A percentile compares a stretch with the other conserved stretches of the same genome.
Evolutionary conservation across 768 basidiomycete genomes (phyloP).

Genomic region (Phanerochaete carnosa): DNA sequence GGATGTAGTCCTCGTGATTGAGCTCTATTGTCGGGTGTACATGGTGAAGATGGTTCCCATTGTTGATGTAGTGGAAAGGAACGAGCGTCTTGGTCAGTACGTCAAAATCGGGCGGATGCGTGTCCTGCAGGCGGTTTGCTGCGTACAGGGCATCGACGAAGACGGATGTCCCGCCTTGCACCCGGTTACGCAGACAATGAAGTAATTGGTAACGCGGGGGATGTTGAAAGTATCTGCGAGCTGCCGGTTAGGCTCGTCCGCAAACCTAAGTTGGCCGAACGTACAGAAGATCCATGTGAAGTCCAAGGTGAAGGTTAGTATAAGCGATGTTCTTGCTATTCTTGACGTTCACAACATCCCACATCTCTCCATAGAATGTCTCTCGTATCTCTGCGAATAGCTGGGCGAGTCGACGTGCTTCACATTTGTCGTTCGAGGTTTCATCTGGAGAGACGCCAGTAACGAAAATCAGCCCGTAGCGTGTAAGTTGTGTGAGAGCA

Average conservation of each 20-base stretch:
- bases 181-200: slow-evolving; percentile 84
- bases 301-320: slow-evolving; percentile 81
- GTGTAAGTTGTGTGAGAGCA: slow-evolving; percentile 68
- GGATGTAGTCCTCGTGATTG: slow-evolving; percentile 14
- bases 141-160: slow-evolving; percentile 81
- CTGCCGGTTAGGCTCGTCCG: background rate
- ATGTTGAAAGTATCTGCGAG: slow-evolving; percentile 71
- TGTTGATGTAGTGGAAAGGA: slow-evolving; percentile 90
- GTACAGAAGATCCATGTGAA: slow-evolving; percentile 92
- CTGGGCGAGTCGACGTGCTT: slow-evolving; percentile 60
- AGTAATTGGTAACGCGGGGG: slow-evolving; percentile 93
- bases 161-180: slow-evolving; percentile 78
- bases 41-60: slow-evolving; percentile 76
- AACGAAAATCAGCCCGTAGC: slow-evolving; percentile 73
- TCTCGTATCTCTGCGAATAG: slow-evolving; percentile 72
- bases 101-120: slow-evolving; percentile 50
- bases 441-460: slow-evolving; percentile 61
- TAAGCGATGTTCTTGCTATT: slow-evolving; percentile 92
- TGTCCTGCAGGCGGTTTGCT: slow-evolving; percentile 48
- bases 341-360: slow-evolving; percentile 79
- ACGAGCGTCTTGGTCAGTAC: slow-evolving; percentile 62
- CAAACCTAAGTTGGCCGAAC: slow-evolving; percentile 26
- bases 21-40: slow-evolving; percentile 78
- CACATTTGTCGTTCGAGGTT: slow-evolving; percentile 61
- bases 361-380: slow-evolving; percentile 88